These are phyloP conservation scores for Candida berthetii DNA, from an alignment of 805 yeast genomes.

Conservation along the genomic window DNA sequence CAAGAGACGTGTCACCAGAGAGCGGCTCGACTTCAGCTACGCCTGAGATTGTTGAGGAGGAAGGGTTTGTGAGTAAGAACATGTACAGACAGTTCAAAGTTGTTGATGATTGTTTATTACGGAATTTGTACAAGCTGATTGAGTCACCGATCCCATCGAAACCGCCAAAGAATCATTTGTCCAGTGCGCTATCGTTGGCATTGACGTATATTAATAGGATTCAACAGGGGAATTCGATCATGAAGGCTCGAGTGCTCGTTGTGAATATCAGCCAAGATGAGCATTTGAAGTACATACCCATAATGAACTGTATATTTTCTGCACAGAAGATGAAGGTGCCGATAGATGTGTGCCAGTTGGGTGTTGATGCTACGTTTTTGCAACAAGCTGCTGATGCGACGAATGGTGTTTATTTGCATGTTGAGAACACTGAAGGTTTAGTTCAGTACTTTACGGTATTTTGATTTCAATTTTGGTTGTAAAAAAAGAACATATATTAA, in stretches of 20 bases:
- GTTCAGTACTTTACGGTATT: constrained; percentile 61
- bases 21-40: constrained; percentile 7
- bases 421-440: constrained; percentile 67
- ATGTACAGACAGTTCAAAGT: constrained; percentile 84
- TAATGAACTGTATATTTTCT: constrained; percentile 93
- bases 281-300: constrained; percentile 79
- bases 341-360: constrained; percentile 84
- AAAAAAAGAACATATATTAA: background rate
- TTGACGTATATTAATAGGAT: constrained; percentile 68
- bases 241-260: constrained; percentile 62
- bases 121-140: constrained; percentile 42
- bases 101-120: constrained; percentile 69
- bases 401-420: constrained; percentile 73
- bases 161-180: constrained; percentile 42
- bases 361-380: constrained; percentile 67
- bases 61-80: constrained; percentile 38
- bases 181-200: constrained; percentile 81
- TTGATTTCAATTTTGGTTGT: background rate
- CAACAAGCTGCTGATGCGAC: constrained; percentile 98
- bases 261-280: constrained; percentile 67
- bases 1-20: background rate
- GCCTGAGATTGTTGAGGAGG: constrained; percentile 8
- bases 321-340: constrained; percentile 90
- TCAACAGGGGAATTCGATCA: constrained; percentile 30
- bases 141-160: constrained; percentile 17